These are phyloP conservation scores for Apiospora hydei DNA, from an alignment of 2,329 filamentous ascomycete species.

Conservation along the genomic window DNA sequence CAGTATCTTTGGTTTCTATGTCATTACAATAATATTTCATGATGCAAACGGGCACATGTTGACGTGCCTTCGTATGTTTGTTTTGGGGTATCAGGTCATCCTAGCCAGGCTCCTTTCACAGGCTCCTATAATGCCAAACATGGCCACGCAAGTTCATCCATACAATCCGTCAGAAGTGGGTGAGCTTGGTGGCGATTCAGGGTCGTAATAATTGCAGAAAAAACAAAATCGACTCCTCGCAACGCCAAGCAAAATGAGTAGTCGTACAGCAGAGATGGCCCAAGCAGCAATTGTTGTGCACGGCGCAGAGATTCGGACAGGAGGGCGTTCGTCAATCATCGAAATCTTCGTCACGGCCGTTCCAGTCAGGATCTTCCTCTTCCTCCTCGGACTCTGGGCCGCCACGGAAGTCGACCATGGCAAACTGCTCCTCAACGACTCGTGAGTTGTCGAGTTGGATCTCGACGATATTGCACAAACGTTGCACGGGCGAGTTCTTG, in stretches of 20 bases:
- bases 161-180: not conserved
- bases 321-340: not conserved
- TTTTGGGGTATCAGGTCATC: constrained; percentile 6
- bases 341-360: not conserved
- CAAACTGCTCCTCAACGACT: constrained; percentile 17
- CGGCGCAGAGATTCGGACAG: not conserved
- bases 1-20: not conserved
- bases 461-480: constrained; percentile 13
- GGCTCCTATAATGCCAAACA: not conserved
- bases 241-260: constrained; percentile 14
- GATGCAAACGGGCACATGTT: not conserved
- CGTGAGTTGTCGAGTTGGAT: constrained; percentile 19
- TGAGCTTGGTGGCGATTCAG: not conserved
- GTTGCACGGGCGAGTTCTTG: constrained; percentile 12
- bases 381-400: constrained; percentile 5
- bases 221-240: not conserved
- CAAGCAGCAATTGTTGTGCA: not conserved
- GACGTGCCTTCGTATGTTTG: not conserved
- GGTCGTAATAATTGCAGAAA: not conserved
- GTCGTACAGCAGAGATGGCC: not conserved
- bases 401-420: not conserved
- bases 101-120: not conserved
- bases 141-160: not conserved
- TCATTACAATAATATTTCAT: constrained; percentile 16
- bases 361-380: constrained; percentile 16